Evolutionary conservation across 768 basidiomycete genomes (phyloP).

Genomic region (Boletus rubroflammeus): DNA sequence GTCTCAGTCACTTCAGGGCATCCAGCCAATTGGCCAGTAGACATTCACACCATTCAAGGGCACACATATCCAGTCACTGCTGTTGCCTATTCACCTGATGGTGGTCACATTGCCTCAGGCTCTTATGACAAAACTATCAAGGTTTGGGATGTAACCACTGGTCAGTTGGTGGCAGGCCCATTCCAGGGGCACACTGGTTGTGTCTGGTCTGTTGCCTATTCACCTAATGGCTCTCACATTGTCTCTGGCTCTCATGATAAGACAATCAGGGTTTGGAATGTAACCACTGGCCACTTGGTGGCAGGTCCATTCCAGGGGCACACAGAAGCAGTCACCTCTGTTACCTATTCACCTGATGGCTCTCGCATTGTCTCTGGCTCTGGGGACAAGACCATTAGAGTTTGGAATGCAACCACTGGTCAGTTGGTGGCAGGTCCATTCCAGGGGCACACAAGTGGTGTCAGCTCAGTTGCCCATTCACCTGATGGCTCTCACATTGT

Average conservation of each 20-base stretch:
- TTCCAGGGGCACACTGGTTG: background rate
- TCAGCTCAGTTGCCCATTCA: conserved; percentile 6
- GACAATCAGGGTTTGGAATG: background rate
- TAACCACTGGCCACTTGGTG: too few relatives aligned
- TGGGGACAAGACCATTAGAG: background rate
- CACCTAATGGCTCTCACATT: conserved; percentile 2
- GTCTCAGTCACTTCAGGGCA: background rate
- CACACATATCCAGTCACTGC: background rate
- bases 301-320: too few relatives aligned
- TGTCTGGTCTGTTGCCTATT: background rate
- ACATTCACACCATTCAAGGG: background rate
- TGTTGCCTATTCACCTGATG: background rate
- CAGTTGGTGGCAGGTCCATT: background rate
- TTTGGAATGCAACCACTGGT: conserved; percentile 17
- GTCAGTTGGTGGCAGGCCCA: background rate
- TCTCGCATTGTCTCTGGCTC: background rate
- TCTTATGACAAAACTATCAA: background rate
- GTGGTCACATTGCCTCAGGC: background rate
- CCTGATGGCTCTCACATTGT: background rate
- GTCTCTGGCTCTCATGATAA: background rate
- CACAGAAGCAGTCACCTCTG: too few relatives aligned
- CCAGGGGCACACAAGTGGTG: background rate
- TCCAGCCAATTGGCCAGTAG: background rate
- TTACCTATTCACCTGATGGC: background rate
- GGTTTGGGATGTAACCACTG: background rate